Evolutionary conservation across 352 stramenopile species (phyloP).

Genomic region (Phytophthora sansomeana): DNA sequence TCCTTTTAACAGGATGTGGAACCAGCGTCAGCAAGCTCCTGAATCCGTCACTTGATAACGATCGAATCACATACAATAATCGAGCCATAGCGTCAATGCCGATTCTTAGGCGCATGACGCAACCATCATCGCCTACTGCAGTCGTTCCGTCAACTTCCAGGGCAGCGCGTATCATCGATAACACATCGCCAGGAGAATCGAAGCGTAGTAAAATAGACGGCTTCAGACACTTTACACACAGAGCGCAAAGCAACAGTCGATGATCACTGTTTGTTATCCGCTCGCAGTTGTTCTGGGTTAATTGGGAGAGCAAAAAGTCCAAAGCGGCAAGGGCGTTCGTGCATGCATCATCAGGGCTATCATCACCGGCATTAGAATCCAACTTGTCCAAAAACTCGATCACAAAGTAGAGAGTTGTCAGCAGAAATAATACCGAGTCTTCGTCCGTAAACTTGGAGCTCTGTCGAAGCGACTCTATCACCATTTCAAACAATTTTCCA

Average conservation of each 20-base stretch:
- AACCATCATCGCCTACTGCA: not conserved
- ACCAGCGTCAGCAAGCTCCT: conserved; percentile 42
- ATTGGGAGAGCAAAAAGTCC: conserved; percentile 43
- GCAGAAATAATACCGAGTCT: conserved; percentile 44
- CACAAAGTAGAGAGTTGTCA: conserved; percentile 54
- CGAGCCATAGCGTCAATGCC: conserved; percentile 41
- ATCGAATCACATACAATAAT: conserved; percentile 48
- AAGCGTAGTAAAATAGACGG: conserved; percentile 65
- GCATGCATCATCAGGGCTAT: conserved; percentile 40
- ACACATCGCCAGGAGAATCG: conserved; percentile 55
- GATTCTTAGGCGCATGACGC: conserved; percentile 19
- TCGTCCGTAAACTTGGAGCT: conserved; percentile 41
- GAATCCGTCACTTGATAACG: conserved; percentile 43
- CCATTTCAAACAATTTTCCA: conserved; percentile 48
- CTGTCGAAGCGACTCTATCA: conserved; percentile 50
- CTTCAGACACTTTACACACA: conserved; percentile 53
- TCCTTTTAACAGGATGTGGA: conserved; percentile 52
- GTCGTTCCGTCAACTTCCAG: conserved; percentile 16
- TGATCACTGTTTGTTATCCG: conserved; percentile 20
- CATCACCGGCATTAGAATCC: conserved; percentile 20
- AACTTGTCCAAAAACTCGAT: conserved; percentile 46
- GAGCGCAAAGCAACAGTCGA: conserved; percentile 40
- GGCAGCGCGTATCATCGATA: conserved; percentile 45
- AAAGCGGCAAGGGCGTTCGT: conserved; percentile 47
- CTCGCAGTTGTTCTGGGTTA: conserved; percentile 30